Evolutionary conservation across 163 green algal genomes (phyloP).

Genomic region (Scenedesmus sp.): DNA sequence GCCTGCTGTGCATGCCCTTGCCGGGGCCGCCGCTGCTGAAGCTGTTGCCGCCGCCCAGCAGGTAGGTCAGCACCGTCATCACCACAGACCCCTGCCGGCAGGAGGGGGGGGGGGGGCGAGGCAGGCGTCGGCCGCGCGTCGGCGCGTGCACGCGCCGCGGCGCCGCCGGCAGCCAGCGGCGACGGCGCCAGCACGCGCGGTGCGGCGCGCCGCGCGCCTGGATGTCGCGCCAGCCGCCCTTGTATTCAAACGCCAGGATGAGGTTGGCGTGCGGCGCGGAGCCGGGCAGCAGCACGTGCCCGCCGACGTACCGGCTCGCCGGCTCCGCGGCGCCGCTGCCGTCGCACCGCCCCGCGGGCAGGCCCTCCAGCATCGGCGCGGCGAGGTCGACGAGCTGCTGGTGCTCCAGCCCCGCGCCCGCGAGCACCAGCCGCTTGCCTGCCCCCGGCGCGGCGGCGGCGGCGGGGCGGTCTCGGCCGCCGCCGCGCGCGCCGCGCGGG

Average conservation of each 20-base stretch:
- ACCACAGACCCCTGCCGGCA: slow-evolving; percentile 73
- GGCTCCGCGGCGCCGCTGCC: too few species aligned
- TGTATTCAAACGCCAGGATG: slow-evolving; percentile 91
- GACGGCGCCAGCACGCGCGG: background rate
- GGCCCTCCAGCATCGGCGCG: slow-evolving; percentile 77
- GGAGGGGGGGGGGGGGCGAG: background rate
- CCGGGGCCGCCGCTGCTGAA: slow-evolving; percentile 89
- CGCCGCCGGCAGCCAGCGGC: too few species aligned
- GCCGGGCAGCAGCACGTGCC: slow-evolving; percentile 48
- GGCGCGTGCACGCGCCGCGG: too few species aligned
- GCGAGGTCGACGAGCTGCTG: slow-evolving; percentile 77
- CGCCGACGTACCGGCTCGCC: slow-evolving; percentile 46
- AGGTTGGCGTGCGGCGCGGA: slow-evolving; percentile 57
- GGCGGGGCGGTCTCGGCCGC: too few species aligned
- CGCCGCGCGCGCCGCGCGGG: too few species aligned
- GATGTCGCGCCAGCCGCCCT: slow-evolving; percentile 84
- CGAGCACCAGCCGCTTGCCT: slow-evolving; percentile 81
- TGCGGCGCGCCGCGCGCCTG: slow-evolving; percentile 52
- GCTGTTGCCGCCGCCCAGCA: slow-evolving; percentile 85
- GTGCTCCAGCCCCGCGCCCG: slow-evolving; percentile 87
- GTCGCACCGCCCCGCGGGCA: too few species aligned
- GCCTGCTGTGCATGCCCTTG: slow-evolving; percentile 96
- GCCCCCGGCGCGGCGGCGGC: slow-evolving; percentile 65
- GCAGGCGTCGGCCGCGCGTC: too few species aligned
- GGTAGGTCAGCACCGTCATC: slow-evolving; percentile 93